Evolutionary conservation across 345 rosid species (phyloP).

Genomic region (Orychophragmus violaceus): DNA sequence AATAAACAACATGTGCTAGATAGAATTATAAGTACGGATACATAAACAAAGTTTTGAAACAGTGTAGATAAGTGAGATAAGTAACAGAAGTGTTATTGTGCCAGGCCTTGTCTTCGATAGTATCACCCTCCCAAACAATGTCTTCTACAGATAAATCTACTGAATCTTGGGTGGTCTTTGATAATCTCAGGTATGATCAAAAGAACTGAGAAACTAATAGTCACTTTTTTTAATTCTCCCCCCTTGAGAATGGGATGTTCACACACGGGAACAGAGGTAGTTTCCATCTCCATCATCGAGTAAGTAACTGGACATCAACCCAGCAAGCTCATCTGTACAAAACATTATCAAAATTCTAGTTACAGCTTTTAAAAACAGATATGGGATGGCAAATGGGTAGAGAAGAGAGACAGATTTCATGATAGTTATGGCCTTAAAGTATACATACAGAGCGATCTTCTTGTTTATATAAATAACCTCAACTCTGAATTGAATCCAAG

Average conservation of each 20-base stretch:
- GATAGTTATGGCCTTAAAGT: not conserved
- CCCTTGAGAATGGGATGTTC: not conserved
- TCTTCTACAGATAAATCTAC: slow-evolving; percentile 21
- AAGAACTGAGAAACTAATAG: slow-evolving; percentile 5
- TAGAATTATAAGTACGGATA: slow-evolving; percentile 19
- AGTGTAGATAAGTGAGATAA: not conserved
- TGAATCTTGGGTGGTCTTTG: slow-evolving; percentile 15
- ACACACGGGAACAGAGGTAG: not conserved
- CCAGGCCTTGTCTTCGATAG: not conserved
- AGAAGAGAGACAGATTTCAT: not conserved
- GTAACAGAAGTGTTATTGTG: slow-evolving; percentile 2
- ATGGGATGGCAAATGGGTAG: not conserved
- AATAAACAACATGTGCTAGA: not conserved
- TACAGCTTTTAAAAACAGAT: not conserved
- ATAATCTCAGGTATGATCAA: slow-evolving; percentile 1
- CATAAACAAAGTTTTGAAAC: slow-evolving; percentile 15
- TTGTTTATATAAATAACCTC: too few species aligned
- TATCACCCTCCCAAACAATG: slow-evolving; percentile 3
- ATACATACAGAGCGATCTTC: too few species aligned
- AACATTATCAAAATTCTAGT: not conserved
- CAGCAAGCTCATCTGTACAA: slow-evolving; percentile 25
- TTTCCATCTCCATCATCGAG: slow-evolving; percentile 27
- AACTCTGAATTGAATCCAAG: not conserved
- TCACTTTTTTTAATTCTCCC: not conserved
- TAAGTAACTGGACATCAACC: slow-evolving; percentile 15